phyloP scores from a whole-genome alignment of 129 eudicot genomes.

The Solidago caesia region DNA sequence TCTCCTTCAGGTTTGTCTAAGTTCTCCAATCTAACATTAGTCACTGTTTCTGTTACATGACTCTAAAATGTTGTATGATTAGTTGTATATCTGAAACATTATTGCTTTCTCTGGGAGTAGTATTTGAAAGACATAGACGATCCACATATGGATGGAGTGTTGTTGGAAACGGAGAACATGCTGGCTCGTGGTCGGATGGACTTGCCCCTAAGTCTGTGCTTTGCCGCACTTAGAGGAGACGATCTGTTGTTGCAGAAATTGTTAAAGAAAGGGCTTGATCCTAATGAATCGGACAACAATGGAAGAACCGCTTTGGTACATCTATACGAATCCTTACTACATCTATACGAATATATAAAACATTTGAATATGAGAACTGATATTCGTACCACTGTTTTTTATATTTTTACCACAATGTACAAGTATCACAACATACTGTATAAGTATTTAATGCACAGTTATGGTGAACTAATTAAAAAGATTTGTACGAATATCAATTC shows the following conservation, averaged over 20 bases:
- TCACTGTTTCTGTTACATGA: neutral
- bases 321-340: neutral
- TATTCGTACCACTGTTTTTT: too few relatives aligned
- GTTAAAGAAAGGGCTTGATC: constrained; percentile 81
- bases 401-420: too few relatives aligned
- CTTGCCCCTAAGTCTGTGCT: constrained; percentile 81
- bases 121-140: constrained; percentile 56
- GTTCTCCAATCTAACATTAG: neutral
- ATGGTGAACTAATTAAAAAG: too few relatives aligned
- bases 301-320: constrained; percentile 81
- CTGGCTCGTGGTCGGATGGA: constrained; percentile 86
- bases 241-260: constrained; percentile 65
- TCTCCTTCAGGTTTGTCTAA: constrained; percentile 59
- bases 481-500: too few relatives aligned
- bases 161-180: constrained; percentile 62
- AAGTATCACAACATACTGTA: too few relatives aligned
- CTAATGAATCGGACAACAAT: constrained; percentile 82
- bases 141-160: constrained; percentile 54
- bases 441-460: too few relatives aligned
- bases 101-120: constrained; percentile 34
- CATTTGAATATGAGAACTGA: too few relatives aligned
- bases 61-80: neutral
- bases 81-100: neutral
- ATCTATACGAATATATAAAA: too few relatives aligned
- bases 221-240: constrained; percentile 81